phyloP scores from a whole-genome alignment of 202 grass and related monocot genomes.

The Bolboschoenoplectus hybrid region DNA sequence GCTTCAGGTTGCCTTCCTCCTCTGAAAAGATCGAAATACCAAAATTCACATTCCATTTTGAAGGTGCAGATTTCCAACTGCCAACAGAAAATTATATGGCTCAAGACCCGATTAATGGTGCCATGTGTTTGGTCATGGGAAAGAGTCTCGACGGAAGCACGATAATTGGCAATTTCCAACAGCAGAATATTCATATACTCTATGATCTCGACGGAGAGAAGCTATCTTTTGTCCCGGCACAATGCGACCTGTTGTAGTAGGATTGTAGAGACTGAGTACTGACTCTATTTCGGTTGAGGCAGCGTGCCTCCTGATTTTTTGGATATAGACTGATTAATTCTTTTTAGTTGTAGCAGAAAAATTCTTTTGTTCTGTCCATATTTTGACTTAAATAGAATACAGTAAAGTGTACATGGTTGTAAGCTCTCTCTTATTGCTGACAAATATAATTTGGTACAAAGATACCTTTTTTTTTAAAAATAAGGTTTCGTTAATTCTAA shows the following conservation, averaged over 20 bases:
- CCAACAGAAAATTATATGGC: slow-evolving; percentile 61
- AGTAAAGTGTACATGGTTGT: neutral
- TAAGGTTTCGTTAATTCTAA: too few species aligned
- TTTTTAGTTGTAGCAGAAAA: neutral
- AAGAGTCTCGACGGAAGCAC: slow-evolving; percentile 40
- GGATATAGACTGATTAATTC: neutral
- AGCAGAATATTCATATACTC: slow-evolving; percentile 70
- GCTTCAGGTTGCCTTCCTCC: slow-evolving; percentile 47
- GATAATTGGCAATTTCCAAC: slow-evolving; percentile 72
- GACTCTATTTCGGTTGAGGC: neutral
- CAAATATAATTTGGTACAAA: too few species aligned
- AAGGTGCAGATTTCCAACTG: slow-evolving; percentile 60
- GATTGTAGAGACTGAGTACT: neutral
- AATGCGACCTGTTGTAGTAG: slow-evolving; percentile 50
- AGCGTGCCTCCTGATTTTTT: neutral
- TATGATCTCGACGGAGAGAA: slow-evolving; percentile 46
- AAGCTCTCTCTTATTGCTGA: too few species aligned
- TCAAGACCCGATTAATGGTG: slow-evolving; percentile 42
- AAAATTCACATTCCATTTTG: slow-evolving; percentile 68
- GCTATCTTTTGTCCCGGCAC: slow-evolving; percentile 54
- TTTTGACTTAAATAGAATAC: neutral
- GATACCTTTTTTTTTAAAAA: too few species aligned
- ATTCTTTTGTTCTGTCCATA: slow-evolving; percentile 23
- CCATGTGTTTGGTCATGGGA: slow-evolving; percentile 57
- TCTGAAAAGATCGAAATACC: slow-evolving; percentile 38